A percentile compares a stretch with the other conserved stretches of the same genome.
Conservation (phyloP, 2,329 filamentous ascomycete genomes). For the Cyphellophora europaea region DNA sequence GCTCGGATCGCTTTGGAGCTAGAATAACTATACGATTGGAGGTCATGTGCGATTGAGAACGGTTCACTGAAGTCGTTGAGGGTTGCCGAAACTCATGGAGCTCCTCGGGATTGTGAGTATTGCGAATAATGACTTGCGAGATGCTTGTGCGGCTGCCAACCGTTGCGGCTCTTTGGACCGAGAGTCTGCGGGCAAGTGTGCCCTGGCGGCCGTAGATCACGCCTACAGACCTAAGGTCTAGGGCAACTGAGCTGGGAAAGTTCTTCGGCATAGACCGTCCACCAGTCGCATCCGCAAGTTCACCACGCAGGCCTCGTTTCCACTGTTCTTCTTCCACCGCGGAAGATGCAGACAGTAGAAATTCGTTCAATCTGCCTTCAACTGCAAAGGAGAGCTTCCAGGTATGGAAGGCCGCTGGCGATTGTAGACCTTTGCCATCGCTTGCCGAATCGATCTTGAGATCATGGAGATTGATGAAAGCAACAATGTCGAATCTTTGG, state of each 20-base stretch:
- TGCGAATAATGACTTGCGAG: slow-evolving; percentile 76
- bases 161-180: slow-evolving; percentile 69
- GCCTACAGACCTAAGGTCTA: slow-evolving; percentile 66
- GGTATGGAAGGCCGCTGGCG: slow-evolving; percentile 73
- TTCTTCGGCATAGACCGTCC: slow-evolving; percentile 18
- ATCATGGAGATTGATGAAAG: slow-evolving; percentile 60
- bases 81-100: slow-evolving; percentile 32
- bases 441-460: slow-evolving; percentile 62
- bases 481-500: slow-evolving; percentile 62
- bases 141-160: slow-evolving; percentile 58
- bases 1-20: slow-evolving; percentile 63
- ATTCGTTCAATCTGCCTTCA: slow-evolving; percentile 66
- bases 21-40: slow-evolving; percentile 60
- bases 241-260: slow-evolving; percentile 53
- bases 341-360: slow-evolving; percentile 80
- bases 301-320: slow-evolving; percentile 54
- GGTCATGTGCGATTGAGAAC: slow-evolving; percentile 72
- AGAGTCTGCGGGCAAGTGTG: slow-evolving; percentile 41
- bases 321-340: slow-evolving; percentile 71
- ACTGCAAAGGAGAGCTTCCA: slow-evolving; percentile 88
- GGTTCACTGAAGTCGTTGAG: slow-evolving; percentile 44
- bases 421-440: slow-evolving; percentile 76
- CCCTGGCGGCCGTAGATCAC: slow-evolving; percentile 66
- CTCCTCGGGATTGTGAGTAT: slow-evolving; percentile 63
- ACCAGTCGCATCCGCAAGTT: slow-evolving; percentile 23